Conservation (phyloP, 768 basidiomycete genomes). For the Pisolithus orientalis region DNA sequence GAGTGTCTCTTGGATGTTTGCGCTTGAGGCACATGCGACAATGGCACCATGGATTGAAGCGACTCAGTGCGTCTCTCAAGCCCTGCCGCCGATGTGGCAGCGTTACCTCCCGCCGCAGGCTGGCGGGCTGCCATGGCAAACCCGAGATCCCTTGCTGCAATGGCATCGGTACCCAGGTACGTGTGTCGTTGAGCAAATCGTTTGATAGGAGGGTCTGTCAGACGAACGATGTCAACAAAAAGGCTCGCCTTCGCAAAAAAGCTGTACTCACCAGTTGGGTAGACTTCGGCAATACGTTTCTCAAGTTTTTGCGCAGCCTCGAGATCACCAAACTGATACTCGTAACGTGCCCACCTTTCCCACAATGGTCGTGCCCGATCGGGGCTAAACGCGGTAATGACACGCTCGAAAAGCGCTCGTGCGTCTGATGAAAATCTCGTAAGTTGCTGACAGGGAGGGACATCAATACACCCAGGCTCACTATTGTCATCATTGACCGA, state of each 20-base stretch:
- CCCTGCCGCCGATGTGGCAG: conserved; percentile 11
- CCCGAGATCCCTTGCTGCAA: conserved; percentile 84
- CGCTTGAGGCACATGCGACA: conserved; percentile 17
- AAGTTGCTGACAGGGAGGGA: not conserved
- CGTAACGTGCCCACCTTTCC: conserved; percentile 95
- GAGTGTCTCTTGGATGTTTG: conserved; percentile 26
- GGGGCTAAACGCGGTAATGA: conserved; percentile 69
- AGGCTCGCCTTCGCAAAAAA: not conserved
- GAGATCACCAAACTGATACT: conserved; percentile 92
- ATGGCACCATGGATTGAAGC: conserved; percentile 26
- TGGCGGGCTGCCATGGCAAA: conserved; percentile 47
- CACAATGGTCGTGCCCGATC: conserved; percentile 82
- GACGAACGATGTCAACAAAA: not conserved
- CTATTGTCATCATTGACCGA: conserved; percentile 94
- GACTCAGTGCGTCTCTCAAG: conserved; percentile 33
- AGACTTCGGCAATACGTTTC: conserved; percentile 81
- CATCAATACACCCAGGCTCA: conserved; percentile 33
- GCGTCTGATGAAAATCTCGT: conserved; percentile 57
- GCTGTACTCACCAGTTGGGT: conserved; percentile 62
- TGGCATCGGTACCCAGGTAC: conserved; percentile 75
- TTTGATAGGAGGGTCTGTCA: conserved; percentile 80
- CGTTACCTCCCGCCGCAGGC: conserved; percentile 10
- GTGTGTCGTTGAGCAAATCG: conserved; percentile 80
- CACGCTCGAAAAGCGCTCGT: conserved; percentile 89
- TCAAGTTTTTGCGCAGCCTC: conserved; percentile 86